Base-by-base conservation (phyloP, 768 basidiomycete genomes). In the Cantharellus cinnabarinus region DNA sequence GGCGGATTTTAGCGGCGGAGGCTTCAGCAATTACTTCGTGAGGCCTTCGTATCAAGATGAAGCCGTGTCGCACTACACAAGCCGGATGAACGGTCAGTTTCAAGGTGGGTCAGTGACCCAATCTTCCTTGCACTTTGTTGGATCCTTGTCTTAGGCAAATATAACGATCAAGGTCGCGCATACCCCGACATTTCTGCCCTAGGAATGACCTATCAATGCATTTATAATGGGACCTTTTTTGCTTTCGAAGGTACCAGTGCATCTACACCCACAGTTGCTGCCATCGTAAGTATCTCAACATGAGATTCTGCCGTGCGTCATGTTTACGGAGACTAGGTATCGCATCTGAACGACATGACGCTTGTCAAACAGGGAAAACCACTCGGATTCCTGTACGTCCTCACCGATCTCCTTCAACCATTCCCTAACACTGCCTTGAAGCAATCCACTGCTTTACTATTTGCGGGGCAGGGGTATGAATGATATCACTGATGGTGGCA, bases 111-210 rank as follows among this genome's bases (percentile, higher is more conserved):
- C 20, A 29, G 20, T 29, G 20, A 29, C 20, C 20, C 1, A 29
- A 29, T 29, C 1, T 29, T 29, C 69, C 83, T 50, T 59, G 68
- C 4, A 69, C 65, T 1, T 73, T 82, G 50, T 71, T 73, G 1
- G 68, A 75, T 10, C 10, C 10, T 10, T 10, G 72, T 0, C 62
- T 63, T 74, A 29, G 81, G 79, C 41, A 70, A 83, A 3, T 85
- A 75, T 67, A 83, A 83, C 38, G 34, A 29, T 15, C 57, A 40
- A 56, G 61, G 61, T 7, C 59, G 54, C 41, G 59, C 38, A n/a
- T 48, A 41, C 64, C 84, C 83, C 5, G 84, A 86, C 62, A 80
- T 85, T 41, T 70, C 82, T 0, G 81, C 83, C 0, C 81, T 81
- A 65, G 72, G 73, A 0, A 64, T 67, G 50, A 66, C 69, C 42